phyloP scores from a whole-genome alignment of 176 grass and related monocot genomes.

The Tillandsia leiboldiana region DNA sequence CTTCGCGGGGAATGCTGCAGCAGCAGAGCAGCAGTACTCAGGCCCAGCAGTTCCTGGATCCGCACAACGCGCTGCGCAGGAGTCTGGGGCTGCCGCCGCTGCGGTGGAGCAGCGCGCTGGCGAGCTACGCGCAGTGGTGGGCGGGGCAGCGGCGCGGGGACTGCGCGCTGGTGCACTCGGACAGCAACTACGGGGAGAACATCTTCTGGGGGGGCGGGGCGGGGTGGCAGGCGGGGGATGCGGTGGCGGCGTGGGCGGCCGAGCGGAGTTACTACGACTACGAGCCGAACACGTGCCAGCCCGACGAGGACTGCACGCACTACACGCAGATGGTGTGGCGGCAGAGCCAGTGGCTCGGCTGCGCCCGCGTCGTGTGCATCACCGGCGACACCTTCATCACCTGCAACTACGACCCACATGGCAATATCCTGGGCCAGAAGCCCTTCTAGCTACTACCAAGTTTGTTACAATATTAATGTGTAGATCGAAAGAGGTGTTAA shows the following conservation, averaged over 20 bases:
- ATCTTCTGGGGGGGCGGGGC: slow-evolving; percentile 73
- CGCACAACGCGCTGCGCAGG: slow-evolving; percentile 45
- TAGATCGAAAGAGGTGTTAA: background rate
- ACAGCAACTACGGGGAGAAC: slow-evolving; percentile 76
- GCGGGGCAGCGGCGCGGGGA: slow-evolving; percentile 44
- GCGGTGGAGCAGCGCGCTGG: slow-evolving; percentile 42
- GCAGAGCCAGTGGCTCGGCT: slow-evolving; percentile 23
- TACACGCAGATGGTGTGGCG: slow-evolving; percentile 87
- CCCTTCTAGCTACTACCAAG: slow-evolving; percentile 27
- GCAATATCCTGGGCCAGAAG: slow-evolving; percentile 54
- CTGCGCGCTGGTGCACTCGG: slow-evolving; percentile 71
- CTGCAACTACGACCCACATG: slow-evolving; percentile 74
- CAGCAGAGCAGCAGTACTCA: background rate
- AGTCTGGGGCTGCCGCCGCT: slow-evolving; percentile 32
- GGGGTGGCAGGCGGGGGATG: slow-evolving; percentile 45
- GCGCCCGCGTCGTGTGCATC: slow-evolving; percentile 48
- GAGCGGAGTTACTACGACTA: slow-evolving; percentile 60
- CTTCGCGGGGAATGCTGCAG: slow-evolving; percentile 5
- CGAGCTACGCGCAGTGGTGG: slow-evolving; percentile 49
- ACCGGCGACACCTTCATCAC: slow-evolving; percentile 41
- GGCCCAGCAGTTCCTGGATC: slow-evolving; percentile 34
- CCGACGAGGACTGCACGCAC: slow-evolving; percentile 48
- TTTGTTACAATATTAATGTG: background rate
- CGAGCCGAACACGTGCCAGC: slow-evolving; percentile 50
- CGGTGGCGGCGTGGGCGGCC: slow-evolving; percentile 49